Evolutionary conservation across 1,139 yeast species (phyloP).

Genomic region (Pneumocystis oryctolagi): DNA sequence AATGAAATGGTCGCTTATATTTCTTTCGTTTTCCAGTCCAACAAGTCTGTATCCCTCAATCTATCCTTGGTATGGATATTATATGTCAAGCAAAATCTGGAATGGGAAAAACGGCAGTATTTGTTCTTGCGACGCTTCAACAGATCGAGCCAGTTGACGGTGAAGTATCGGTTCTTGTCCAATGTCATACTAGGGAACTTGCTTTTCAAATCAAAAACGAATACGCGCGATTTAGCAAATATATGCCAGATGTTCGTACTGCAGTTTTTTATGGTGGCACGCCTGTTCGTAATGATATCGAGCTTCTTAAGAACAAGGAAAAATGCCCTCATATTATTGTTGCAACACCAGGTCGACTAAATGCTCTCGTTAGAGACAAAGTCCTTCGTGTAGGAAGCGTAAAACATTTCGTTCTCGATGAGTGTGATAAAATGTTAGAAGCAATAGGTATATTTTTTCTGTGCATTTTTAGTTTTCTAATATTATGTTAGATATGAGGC

Average conservation of each 20-base stretch:
- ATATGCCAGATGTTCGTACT: slow-evolving; percentile 94
- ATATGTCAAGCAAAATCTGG: slow-evolving; percentile 99
- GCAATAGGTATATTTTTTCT: slow-evolving; percentile 13
- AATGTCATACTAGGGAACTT: slow-evolving; percentile 96
- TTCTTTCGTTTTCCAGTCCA: slow-evolving; percentile 42
- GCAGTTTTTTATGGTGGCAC: slow-evolving; percentile 97
- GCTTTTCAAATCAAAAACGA: slow-evolving; percentile 97
- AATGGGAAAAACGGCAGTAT: slow-evolving; percentile 97
- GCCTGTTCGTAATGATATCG: slow-evolving; percentile 72
- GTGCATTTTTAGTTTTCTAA: slow-evolving; percentile 18
- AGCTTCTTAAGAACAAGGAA: slow-evolving; percentile 77
- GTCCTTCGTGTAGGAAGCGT: slow-evolving; percentile 73
- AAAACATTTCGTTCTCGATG: slow-evolving; percentile 91
- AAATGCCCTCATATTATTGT: slow-evolving; percentile 94
- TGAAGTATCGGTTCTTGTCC: slow-evolving; percentile 82
- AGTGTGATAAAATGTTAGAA: slow-evolving; percentile 95
- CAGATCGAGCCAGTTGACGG: slow-evolving; percentile 97
- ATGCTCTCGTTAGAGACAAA: slow-evolving; percentile 85
- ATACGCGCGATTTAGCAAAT: slow-evolving; percentile 93
- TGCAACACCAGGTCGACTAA: slow-evolving; percentile 96
- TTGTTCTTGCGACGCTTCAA: slow-evolving; percentile 87
- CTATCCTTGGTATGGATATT: slow-evolving; percentile 94
- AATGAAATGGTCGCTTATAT: slow-evolving; percentile 3
- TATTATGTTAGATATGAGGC: slow-evolving; percentile 66
- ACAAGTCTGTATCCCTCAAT: slow-evolving; percentile 96